These are phyloP conservation scores for Zygosaccharomyces bisporus DNA, from an alignment of 805 yeast species.

Conservation along the genomic window DNA sequence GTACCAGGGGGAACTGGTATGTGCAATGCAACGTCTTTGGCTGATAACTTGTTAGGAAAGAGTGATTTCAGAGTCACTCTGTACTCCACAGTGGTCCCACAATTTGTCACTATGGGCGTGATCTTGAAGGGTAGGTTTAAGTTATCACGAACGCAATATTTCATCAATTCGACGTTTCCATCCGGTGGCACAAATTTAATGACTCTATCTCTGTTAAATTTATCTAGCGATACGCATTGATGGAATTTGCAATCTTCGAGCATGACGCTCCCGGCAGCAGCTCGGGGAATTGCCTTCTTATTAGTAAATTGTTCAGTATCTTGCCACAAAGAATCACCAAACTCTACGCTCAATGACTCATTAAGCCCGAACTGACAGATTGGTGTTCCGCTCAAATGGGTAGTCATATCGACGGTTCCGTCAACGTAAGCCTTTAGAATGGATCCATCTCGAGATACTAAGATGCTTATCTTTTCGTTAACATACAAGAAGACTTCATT, in stretches of 20 bases:
- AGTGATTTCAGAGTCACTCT: conserved; percentile 59
- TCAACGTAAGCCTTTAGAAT: conserved; percentile 68
- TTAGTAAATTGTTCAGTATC: conserved; percentile 30
- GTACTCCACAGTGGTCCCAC: conserved; percentile 50
- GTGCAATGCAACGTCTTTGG: conserved; percentile 57
- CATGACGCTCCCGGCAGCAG: conserved; percentile 48
- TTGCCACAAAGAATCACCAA: conserved; percentile 15
- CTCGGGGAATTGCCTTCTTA: conserved; percentile 33
- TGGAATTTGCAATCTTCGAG: conserved; percentile 82
- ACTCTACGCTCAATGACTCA: conserved; percentile 41
- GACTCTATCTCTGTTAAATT: conserved; percentile 59
- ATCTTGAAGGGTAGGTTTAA: conserved; percentile 69
- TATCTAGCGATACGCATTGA: conserved; percentile 73
- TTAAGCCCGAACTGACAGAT: conserved; percentile 75
- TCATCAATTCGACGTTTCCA: conserved; percentile 80
- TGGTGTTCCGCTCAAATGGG: conserved; percentile 79
- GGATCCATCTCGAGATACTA: conserved; percentile 62
- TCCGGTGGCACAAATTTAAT: conserved; percentile 84
- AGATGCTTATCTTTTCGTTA: conserved; percentile 66
- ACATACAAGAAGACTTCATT: conserved; percentile 79
- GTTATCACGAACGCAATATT: conserved; percentile 57
- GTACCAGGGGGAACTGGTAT: conserved; percentile 70
- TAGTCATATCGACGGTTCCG: conserved; percentile 66
- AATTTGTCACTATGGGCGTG: conserved; percentile 48
- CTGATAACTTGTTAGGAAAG: conserved; percentile 54